Base-by-base conservation (phyloP, 495 filamentous ascomycete species). In the Penicillium robsamsonii region DNA sequence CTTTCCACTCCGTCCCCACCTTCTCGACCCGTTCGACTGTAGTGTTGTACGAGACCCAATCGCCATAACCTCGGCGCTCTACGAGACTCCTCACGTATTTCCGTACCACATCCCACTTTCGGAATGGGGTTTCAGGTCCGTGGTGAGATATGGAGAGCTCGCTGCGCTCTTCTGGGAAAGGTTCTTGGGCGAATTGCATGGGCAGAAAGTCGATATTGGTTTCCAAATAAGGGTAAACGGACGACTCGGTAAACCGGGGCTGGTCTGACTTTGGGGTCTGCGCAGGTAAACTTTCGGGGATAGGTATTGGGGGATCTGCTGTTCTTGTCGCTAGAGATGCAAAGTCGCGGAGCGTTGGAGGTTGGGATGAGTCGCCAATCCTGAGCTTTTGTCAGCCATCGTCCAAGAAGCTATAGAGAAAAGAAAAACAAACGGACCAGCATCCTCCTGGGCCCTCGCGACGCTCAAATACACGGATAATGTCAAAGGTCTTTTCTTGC, bases 381-480 rank as follows among this genome's bases (percentile, higher is more conserved):
- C 38, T 41, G 17, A 7, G 9, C 12, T 33, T 3, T 1, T 33
- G 30, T 33, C 30, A 33, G 10, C 12, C 11, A 12, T 12, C 10
- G 30, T 10, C 30, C 8, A 12, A 12, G 1, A 33, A 33, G 30
- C 30, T 33, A 41, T 11, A 33, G n/a, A n/a, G n/a, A n/a, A 20
- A 43, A 53, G 9, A 11, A 22, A 20, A 43, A 51, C 6, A 11
- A 43, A 60, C 69, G 44, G 55, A 79, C 79, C 78, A 80, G 52
- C 70, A 74, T 30, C 79, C 79, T 41, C 79, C 79, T 13, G 73
- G 61, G 4, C 57, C 64, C 48, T 76, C 72, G 12, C 74, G 66
- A 22, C 79, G 57, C 62, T 82, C 79, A 63, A 82, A 82, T 1
- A 79, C 76, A 29, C 77, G 70, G 40, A 80, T 80, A 12, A 66